Base-by-base conservation (phyloP, 202 grass and related monocot species). In the Carex sylvatica region DNA sequence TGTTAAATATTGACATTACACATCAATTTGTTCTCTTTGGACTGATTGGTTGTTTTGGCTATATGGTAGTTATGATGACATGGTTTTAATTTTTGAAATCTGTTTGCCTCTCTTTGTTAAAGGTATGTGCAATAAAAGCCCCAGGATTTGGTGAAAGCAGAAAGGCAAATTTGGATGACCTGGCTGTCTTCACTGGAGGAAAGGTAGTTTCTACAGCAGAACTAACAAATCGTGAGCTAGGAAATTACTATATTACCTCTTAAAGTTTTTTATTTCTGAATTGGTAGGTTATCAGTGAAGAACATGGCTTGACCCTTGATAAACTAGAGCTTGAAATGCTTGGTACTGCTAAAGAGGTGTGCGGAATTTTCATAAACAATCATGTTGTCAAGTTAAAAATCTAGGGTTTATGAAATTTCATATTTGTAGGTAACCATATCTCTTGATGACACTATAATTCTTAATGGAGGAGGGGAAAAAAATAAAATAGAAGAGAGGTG, bases 141-240 rank as follows among this genome's bases (percentile, higher is more conserved):
- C 92, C 95, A 87, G 95, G 95, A 30, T 98, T 93, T 95, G 95
- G 95, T 87, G 95, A 98, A 85, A 94, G 89, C 60, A 98, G 92
- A 88, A 90, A 84, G 72, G 86, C 89, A 77, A 94, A 90, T 87
- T 87, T 98, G 87, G 92, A 98, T 76, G 95, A 98, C 82, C 82
- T 95, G 85, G 95, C 92, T 73, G 87, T 91, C 79, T 83, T 95
- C 85, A 98, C 90, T 78, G 92, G 95, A 83, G 92, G 90, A 56
- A 86, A 95, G 95, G 95, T 98, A 82, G 85, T 44, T 70, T 59
- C 69, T 66, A 59, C 63, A 31, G 61, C 40, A 82, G 61, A 82
- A 54, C n/a, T 82, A 54, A 82, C 22, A 55, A 52, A 35, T 20
- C 52, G 78, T 18, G 23, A 7, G 51, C 40, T 65, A 52, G 42